Conservation (phyloP, 257 asterid species). For the Solanum pinnatisectum region DNA sequence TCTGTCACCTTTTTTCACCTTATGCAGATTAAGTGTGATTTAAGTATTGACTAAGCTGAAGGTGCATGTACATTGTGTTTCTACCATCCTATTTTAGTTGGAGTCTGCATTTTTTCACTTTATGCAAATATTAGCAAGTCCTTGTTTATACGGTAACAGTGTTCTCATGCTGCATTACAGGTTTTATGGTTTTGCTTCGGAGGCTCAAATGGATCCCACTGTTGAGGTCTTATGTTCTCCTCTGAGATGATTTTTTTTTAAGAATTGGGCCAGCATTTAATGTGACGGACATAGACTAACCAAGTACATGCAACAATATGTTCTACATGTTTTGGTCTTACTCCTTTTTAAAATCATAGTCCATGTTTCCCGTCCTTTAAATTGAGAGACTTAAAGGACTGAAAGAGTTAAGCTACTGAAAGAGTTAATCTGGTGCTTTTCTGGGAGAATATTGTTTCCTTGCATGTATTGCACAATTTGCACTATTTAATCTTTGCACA, state of each 20-base stretch:
- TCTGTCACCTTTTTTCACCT: background rate
- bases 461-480: slow-evolving; percentile 2
- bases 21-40: background rate
- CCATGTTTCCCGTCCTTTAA: background rate
- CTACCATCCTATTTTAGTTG: background rate
- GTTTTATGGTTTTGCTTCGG: slow-evolving; percentile 92
- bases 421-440: background rate
- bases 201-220: slow-evolving; percentile 93
- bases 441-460: background rate
- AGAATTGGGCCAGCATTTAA: background rate
- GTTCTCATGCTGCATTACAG: slow-evolving; percentile 28
- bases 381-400: background rate
- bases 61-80: background rate
- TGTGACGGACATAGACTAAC: background rate
- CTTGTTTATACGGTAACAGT: background rate
- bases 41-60: background rate
- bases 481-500: background rate
- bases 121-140: background rate
- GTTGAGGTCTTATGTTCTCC: slow-evolving; percentile 48
- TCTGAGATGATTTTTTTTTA: background rate
- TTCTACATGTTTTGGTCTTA: background rate
- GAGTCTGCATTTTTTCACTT: background rate
- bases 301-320: background rate
- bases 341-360: background rate
- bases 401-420: background rate